Evolutionary conservation across 2,329 filamentous ascomycete species (phyloP).

Genomic region (Fusarium transvaalense): DNA sequence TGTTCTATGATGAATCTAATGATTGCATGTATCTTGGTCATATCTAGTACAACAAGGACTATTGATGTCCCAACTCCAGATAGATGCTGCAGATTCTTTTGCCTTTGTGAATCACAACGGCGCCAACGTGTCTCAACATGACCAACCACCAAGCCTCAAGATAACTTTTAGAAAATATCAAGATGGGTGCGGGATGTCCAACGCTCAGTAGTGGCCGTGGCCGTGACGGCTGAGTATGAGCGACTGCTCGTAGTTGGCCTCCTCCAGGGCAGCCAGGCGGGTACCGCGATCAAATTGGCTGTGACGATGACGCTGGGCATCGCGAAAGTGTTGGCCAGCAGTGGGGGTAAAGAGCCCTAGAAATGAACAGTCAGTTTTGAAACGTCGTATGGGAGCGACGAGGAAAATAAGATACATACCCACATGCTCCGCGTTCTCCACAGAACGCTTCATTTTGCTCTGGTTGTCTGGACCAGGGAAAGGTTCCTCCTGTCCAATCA

Average conservation of each 20-base stretch:
- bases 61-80: constrained; percentile 41
- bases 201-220: constrained; percentile 26
- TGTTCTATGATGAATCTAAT: constrained; percentile 19
- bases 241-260: constrained; percentile 65
- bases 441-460: constrained; percentile 87
- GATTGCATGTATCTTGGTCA: constrained; percentile 38
- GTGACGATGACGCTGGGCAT: constrained; percentile 80
- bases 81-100: constrained; percentile 43
- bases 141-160: constrained; percentile 36
- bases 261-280: constrained; percentile 75
- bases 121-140: constrained; percentile 32
- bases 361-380: neutral
- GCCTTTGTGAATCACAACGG: constrained; percentile 34
- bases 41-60: constrained; percentile 34
- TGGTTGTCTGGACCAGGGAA: constrained; percentile 87
- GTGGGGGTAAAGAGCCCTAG: constrained; percentile 84
- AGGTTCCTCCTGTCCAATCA: constrained; percentile 76
- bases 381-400: neutral
- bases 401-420: constrained; percentile 64
- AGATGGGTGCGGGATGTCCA: constrained; percentile 4
- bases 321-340: constrained; percentile 77
- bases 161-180: constrained; percentile 29
- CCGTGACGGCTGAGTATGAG: constrained; percentile 57
- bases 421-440: constrained; percentile 87
- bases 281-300: constrained; percentile 88